A percentile compares a stretch with the other conserved stretches of the same genome.
Conservation (phyloP, 176 grass and related monocot species). For the Pharus latifolius region DNA sequence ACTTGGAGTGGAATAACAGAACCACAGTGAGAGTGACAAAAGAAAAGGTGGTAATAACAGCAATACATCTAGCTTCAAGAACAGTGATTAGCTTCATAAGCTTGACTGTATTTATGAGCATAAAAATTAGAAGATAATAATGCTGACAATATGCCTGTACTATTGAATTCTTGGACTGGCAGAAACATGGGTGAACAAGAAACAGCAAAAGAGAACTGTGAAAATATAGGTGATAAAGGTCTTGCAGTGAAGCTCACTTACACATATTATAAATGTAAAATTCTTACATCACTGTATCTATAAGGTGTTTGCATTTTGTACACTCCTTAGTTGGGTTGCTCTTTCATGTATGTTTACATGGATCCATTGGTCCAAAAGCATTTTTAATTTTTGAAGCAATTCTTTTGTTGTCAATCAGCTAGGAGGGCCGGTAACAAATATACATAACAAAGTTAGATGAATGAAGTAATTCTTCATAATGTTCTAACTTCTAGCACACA, state of each 20-base stretch:
- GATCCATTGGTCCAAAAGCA: slow-evolving; percentile 53
- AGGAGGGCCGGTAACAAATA: slow-evolving; percentile 64
- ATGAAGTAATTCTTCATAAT: background rate
- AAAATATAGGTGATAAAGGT: background rate
- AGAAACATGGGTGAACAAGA: background rate
- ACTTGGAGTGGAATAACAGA: too few relatives aligned
- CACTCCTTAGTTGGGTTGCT: slow-evolving; percentile 83
- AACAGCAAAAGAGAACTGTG: background rate
- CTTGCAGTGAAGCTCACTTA: background rate
- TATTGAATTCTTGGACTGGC: background rate
- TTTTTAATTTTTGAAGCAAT: slow-evolving; percentile 96
- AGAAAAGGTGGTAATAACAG: too few relatives aligned
- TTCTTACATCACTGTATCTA: slow-evolving; percentile 95
- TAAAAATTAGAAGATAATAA: too few relatives aligned
- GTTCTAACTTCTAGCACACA: too few relatives aligned
- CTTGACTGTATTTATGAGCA: too few relatives aligned
- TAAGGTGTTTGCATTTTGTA: slow-evolving; percentile 63
- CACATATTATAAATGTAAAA: background rate
- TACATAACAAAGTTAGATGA: background rate
- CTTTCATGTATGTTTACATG: slow-evolving; percentile 52
- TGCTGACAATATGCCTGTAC: too few relatives aligned
- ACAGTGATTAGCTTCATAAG: too few relatives aligned
- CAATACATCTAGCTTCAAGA: too few relatives aligned
- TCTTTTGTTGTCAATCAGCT: slow-evolving; percentile 81
- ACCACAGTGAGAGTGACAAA: too few relatives aligned